These are phyloP conservation scores for Pezicula rhizophila DNA, from an alignment of 2,329 filamentous ascomycete species.

Conservation along the genomic window DNA sequence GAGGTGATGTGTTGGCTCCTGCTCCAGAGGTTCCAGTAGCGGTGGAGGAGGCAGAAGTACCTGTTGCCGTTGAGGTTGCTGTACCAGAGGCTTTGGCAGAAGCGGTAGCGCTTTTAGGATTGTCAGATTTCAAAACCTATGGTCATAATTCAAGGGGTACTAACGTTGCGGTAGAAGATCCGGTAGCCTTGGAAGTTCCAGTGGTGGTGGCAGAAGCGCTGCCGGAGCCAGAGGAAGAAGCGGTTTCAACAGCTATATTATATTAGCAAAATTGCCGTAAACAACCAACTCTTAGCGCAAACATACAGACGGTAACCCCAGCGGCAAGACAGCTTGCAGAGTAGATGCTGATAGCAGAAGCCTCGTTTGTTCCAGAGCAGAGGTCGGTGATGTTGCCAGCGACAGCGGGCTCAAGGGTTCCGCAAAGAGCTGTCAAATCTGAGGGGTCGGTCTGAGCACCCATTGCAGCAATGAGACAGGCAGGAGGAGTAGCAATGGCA, in stretches of 20 bases:
- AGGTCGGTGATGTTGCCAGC: slow-evolving; percentile 12
- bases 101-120: not conserved
- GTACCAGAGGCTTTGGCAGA: not conserved
- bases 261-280: slow-evolving; percentile 1
- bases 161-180: slow-evolving; percentile 4
- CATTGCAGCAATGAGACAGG: slow-evolving; percentile 21
- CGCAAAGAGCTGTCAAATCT: slow-evolving; percentile 16
- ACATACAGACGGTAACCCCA: slow-evolving; percentile 15
- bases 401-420: slow-evolving; percentile 6
- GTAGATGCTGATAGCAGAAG: slow-evolving; percentile 13
- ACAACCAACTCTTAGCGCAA: not conserved
- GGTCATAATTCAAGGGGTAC: not conserved
- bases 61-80: not conserved
- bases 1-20: not conserved
- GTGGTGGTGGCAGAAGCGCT: slow-evolving; percentile 11
- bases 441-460: slow-evolving; percentile 16
- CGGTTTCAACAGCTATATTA: slow-evolving; percentile 8
- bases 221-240: slow-evolving; percentile 8
- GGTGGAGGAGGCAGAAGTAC: not conserved
- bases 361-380: slow-evolving; percentile 9
- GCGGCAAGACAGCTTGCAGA: slow-evolving; percentile 13
- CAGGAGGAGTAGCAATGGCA: slow-evolving; percentile 19
- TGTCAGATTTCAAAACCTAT: not conserved
- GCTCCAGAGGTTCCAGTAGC: not conserved
- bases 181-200: slow-evolving; percentile 6